Evolutionary conservation across 108 stramenopile species (phyloP).

Genomic region (Cyclotella atomus): DNA sequence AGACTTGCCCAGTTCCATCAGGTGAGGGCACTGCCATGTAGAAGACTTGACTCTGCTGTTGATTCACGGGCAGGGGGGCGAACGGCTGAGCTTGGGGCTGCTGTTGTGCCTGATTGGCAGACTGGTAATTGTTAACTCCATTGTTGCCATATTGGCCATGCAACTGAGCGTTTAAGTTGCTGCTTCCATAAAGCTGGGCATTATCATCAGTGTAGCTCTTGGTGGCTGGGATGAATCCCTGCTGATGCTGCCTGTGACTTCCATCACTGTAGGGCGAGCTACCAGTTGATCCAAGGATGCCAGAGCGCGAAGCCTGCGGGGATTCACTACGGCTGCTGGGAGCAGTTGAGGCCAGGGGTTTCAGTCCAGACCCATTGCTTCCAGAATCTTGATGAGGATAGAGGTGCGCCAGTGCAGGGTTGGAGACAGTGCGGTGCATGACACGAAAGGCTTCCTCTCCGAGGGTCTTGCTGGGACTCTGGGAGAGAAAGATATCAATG

Average conservation of each 20-base stretch:
- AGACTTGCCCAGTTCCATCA: conserved; percentile 84
- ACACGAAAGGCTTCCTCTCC: conserved; percentile 79
- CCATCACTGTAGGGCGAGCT: conserved; percentile 17
- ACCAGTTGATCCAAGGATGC: conserved; percentile 6
- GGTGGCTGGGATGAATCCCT: background rate
- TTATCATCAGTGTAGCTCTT: conserved; percentile 4
- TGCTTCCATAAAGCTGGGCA: conserved; percentile 14
- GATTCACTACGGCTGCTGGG: conserved; percentile 50
- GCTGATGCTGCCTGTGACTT: background rate
- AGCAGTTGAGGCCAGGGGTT: conserved; percentile 43
- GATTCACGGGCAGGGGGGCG: conserved; percentile 17
- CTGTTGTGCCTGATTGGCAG: conserved; percentile 24
- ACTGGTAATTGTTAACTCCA: conserved; percentile 20
- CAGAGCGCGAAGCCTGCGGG: conserved; percentile 15
- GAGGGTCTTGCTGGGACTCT: conserved; percentile 79
- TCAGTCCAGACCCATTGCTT: conserved; percentile 9
- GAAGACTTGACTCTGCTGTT: conserved; percentile 68
- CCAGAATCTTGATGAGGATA: conserved; percentile 12
- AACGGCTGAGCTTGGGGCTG: conserved; percentile 51
- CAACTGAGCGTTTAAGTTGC: conserved; percentile 2
- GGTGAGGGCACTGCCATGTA: conserved; percentile 93
- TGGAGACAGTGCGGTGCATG: conserved; percentile 39
- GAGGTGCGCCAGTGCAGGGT: conserved; percentile 29
- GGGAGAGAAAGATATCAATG: conserved; percentile 79
- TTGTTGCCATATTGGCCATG: conserved; percentile 10